Evolutionary conservation across 1,284 basidiomycete genomes (phyloP), one percentile per base, ranked within the genome.

Genomic region (Fistulinella cinereoalba): DNA sequence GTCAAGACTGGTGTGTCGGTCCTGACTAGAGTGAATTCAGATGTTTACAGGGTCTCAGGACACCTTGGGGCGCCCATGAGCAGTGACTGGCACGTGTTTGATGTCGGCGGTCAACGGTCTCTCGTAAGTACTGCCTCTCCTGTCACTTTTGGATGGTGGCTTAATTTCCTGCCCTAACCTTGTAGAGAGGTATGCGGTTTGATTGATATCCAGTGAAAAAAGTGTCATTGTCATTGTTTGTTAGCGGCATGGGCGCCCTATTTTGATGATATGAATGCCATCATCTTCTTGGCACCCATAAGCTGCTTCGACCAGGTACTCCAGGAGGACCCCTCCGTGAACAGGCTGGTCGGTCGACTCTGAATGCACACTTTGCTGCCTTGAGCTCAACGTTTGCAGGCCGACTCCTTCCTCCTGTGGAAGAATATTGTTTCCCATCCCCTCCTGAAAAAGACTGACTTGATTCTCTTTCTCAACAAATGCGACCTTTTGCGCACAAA

Each of bases 391-490:
- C 16, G 16, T 41, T 31, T 41, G 6, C 29, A 64, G 66, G 62
- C 66, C 13, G 83, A 86, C 57, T 81, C 83, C 1, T 75, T 84
- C 62, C 64, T 79, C 16, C 72, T 86, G 27, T 86, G 83, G 82
- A 73, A 73, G 43, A 68, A 70, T 2, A 75, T 86, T 38, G 77
- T 77, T 53, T 66, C 71, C 12, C 75, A 77, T 18, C 77, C 75
- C 51, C 67, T 85, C 2, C 74, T 86, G 22, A 67, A 72, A n/a
- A 73, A 74, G 42, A 73, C 75, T 11, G 76, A 76, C 36, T 64
- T 85, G 47, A 74, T 85, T 40, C 67, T 83, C 27, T 85, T 85
- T 66, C 70, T 85, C 55, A 85, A 85, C 63, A 85, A 85, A 58
- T 78, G 71, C 54, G 83, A 85, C 55, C 65, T 75, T 34, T 56